Base-by-base conservation (phyloP, 441 rosid species). In the Arabidopsis hybrid region DNA sequence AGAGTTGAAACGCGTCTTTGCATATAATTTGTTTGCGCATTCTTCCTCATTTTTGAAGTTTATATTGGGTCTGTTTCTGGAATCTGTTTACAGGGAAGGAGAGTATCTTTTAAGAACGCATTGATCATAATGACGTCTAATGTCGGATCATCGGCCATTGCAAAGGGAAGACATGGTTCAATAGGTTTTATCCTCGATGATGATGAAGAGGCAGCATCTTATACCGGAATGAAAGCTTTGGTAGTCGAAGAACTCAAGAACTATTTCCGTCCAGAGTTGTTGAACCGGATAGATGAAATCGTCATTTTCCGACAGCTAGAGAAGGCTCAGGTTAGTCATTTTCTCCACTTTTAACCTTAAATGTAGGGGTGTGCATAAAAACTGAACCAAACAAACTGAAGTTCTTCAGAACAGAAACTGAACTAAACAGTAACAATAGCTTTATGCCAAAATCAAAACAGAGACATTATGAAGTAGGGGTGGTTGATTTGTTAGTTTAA, bases 61-160 rank as follows among this genome's bases (percentile, higher is more conserved):
- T 14, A 52, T 64, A 7, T 59, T 47, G 49, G 29, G 38, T 68
- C 34, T 56, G 50, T 43, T 75, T 52, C 29, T 32, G 63, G 13
- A 35, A 53, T 62, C 50, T 51, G 73, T 77, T 53, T 46, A 61
- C 85, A 95, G 95, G 95, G 95, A 62, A 80, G 91, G 74, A 85
- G 88, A 72, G 95, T 89, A 51, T 88, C 95, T 39, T 88, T 89
- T 57, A 89, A 86, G 83, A 89, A 89, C 60, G 91, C 92, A 38
- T 70, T 89, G 75, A 79, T 89, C 65, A 89, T 88, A 18, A 89
- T 89, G 95, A 89, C 95, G 14, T 89, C 95, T 21, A 89, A 89
- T 64, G 87, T 89, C 46, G 92, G 89, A 60, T 89, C 92, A 53
- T 53, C 85, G 60, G 85, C 89, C 68, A 88, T 86, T 56, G 89